Conservation (phyloP, 352 stramenopile genomes). For the Globisporangium acanthophoron region DNA sequence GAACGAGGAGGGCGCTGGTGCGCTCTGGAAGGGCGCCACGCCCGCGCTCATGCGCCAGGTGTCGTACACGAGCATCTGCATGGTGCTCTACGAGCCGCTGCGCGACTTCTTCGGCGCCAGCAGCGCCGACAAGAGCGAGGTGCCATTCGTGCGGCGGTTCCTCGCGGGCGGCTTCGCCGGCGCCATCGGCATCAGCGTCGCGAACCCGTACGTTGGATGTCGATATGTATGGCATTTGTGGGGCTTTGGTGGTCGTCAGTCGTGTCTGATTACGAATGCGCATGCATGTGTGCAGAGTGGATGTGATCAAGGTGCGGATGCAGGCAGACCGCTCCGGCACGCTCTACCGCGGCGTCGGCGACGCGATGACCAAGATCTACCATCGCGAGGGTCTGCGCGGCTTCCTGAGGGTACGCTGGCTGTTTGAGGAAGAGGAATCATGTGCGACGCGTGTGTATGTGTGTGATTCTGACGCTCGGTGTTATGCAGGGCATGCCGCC, state of each 20-base stretch:
- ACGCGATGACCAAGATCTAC: conserved; percentile 73
- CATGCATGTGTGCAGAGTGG: conserved; percentile 33
- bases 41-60: conserved; percentile 81
- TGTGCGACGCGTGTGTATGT: background rate
- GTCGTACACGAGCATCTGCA: conserved; percentile 83
- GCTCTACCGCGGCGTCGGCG: conserved; percentile 60
- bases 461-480: background rate
- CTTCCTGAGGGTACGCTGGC: conserved; percentile 41
- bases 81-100: conserved; percentile 82
- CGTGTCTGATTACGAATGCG: conserved; percentile 3
- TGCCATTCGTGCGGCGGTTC: conserved; percentile 77
- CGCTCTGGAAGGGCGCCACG: conserved; percentile 73
- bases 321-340: conserved; percentile 66
- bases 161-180: conserved; percentile 71
- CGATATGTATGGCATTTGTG: background rate
- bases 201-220: conserved; percentile 67
- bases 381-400: conserved; percentile 60
- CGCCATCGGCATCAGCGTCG: conserved; percentile 71
- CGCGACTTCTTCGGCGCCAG: conserved; percentile 69
- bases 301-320: conserved; percentile 89
- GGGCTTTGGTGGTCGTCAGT: conserved; percentile 4
- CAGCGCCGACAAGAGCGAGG: conserved; percentile 26
- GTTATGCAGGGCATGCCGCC: conserved; percentile 55
- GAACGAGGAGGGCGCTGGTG: conserved; percentile 49
- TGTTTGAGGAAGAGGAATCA: background rate